Evolutionary conservation across 1,284 basidiomycete species (phyloP), one percentile per base, ranked within the genome.

Genomic region (Omphalotus olearius): DNA sequence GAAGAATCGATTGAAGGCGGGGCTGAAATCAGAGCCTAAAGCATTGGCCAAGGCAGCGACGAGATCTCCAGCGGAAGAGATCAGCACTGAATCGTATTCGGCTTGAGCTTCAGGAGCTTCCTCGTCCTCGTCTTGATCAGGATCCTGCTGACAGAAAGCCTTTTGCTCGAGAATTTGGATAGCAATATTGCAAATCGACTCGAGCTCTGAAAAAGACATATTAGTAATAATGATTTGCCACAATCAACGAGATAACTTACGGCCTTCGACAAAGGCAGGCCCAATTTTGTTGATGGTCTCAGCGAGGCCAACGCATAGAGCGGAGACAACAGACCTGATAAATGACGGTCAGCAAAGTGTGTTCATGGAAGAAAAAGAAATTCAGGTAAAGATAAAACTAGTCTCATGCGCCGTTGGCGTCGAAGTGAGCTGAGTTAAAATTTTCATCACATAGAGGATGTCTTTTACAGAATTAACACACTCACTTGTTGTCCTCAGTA

Each of bases 401-500:
- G 74, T 83, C 82, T 84, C 85, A 83, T 78, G 54, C 66, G 73
- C 74, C 70, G 66, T 65, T 66, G 70, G 76, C 75, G 67, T 90
- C 87, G 81, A 85, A 85, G 87, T 91, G 87, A 91, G 88, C 87
- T 91, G 88, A 89, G 88, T 88, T 78, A 59, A 58, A 9, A 65
- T 67, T 73, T 64, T 88, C 88, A 88, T 88, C 83, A 73, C 56
- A 54, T 50, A 57, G 56, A 47, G 30, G 35, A 52, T 45, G 43
- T 2, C 30, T 4, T 45, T 11, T 30, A 28, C 28, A 16, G 48
- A 39, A 17, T 30, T 49, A 56, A 50, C 45, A 46, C 1, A 85
- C 95, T 78, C 65, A 98, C 95, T 97, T 95, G 76, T 98, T 95
- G 64, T 99, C 97, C 71, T 99, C 96, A 7, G 86, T 85, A 66